phyloP scores from a whole-genome alignment of 768 basidiomycete genomes.

The Suillus fuscotomentosus region DNA sequence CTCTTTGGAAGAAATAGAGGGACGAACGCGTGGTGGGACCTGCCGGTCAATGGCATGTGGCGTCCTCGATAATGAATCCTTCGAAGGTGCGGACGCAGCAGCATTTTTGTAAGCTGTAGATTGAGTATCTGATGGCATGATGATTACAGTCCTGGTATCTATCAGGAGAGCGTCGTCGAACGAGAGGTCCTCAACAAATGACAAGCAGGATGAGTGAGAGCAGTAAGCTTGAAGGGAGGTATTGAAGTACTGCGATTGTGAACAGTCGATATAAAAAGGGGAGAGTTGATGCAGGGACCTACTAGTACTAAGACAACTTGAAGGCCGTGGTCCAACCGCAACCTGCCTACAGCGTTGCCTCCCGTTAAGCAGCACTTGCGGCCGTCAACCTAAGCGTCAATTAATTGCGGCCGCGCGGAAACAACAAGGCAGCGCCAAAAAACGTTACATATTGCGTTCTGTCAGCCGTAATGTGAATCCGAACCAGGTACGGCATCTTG shows the following conservation, averaged over 20 bases:
- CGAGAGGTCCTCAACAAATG: neutral
- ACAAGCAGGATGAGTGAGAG: neutral
- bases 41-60: constrained; percentile 8
- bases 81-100: constrained; percentile 2
- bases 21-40: neutral
- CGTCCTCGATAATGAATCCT: neutral
- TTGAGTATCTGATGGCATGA: constrained; percentile 2
- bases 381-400: constrained; percentile 2
- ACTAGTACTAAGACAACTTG: neutral
- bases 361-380: neutral
- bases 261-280: constrained; percentile 3
- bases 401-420: constrained; percentile 3
- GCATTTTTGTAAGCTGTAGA: neutral
- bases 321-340: constrained; percentile 2
- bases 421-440: constrained; percentile 6
- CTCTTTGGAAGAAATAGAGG: neutral
- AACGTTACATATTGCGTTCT: neutral
- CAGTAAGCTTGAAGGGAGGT: neutral
- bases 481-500: constrained; percentile 3
- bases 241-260: neutral
- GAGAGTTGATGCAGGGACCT: neutral
- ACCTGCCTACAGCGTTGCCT: neutral
- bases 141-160: neutral
- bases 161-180: neutral
- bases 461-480: neutral